phyloP scores from a whole-genome alignment of 139 green algal genomes.

The Chlamydomonas sp. region DNA sequence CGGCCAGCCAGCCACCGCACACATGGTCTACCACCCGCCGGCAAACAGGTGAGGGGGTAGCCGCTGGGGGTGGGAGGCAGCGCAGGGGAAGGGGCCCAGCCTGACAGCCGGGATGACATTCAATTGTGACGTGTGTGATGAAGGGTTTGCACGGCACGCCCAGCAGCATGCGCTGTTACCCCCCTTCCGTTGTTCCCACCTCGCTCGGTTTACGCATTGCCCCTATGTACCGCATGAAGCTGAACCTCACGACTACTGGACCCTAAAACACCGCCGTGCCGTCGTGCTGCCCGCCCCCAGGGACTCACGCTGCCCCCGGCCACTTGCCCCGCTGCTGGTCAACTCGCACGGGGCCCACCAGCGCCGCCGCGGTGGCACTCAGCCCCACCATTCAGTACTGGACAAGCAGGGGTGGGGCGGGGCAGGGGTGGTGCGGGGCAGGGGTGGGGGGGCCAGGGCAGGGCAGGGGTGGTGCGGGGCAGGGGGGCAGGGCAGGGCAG shows the following conservation, averaged over 20 bases:
- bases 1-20: slow-evolving; percentile 9
- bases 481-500: neutral
- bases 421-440: neutral
- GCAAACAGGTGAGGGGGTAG: slow-evolving; percentile 26
- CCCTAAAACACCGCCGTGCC: neutral
- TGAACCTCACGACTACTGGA: no score
- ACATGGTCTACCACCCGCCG: slow-evolving; percentile 42
- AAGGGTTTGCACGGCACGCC: no score
- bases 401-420: slow-evolving; percentile 61
- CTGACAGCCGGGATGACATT: no score
- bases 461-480: no score
- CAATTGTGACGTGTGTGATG: no score
- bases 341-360: slow-evolving; percentile 80
- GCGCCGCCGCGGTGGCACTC: slow-evolving; percentile 53
- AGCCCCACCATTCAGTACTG: slow-evolving; percentile 74
- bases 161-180: neutral
- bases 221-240: no score
- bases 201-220: neutral
- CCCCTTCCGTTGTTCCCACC: neutral
- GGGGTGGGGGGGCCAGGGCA: neutral
- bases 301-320: slow-evolving; percentile 41
- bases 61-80: no score
- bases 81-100: no score
- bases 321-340: slow-evolving; percentile 67
- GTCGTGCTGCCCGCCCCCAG: neutral